Evolutionary conservation across 2,329 filamentous ascomycete species (phyloP).

Genomic region (Paraphaeosphaeria minitans): DNA sequence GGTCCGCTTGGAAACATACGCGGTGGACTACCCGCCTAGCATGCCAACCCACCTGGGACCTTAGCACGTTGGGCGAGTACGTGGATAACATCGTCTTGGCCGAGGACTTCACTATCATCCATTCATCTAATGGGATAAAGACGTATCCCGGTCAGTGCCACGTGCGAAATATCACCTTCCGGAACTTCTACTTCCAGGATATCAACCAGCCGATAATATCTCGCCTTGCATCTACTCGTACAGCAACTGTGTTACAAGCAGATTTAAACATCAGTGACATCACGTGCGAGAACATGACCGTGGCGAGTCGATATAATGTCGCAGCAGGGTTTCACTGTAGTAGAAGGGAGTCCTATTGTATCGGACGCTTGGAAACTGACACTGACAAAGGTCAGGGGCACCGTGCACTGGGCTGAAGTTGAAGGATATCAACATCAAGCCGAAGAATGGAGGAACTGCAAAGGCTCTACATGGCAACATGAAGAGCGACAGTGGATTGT

Average conservation of each 20-base stretch:
- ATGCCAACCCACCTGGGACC: too few relatives aligned
- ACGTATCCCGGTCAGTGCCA: conserved; percentile 47
- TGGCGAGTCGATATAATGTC: conserved; percentile 57
- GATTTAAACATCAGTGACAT: conserved; percentile 52
- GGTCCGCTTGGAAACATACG: conserved; percentile 64
- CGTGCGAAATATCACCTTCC: conserved; percentile 53
- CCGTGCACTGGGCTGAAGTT: conserved; percentile 56
- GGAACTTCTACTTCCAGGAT: conserved; percentile 41
- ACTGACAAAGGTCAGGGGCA: background rate
- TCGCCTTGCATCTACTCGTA: conserved; percentile 53
- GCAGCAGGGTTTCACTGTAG: conserved; percentile 53
- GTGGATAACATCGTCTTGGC: conserved; percentile 58
- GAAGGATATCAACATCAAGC: conserved; percentile 53
- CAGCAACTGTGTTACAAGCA: conserved; percentile 27
- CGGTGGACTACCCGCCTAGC: too few relatives aligned
- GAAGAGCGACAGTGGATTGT: conserved; percentile 32
- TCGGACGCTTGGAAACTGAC: background rate
- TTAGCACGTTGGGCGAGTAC: too few relatives aligned
- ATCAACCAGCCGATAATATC: conserved; percentile 58
- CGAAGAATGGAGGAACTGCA: conserved; percentile 26
- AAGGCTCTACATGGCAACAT: conserved; percentile 35
- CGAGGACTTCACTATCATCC: conserved; percentile 39
- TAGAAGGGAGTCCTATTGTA: conserved; percentile 10
- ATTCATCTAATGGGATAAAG: conserved; percentile 37
- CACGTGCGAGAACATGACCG: conserved; percentile 57